Evolutionary conservation across 805 yeast genomes (phyloP).

Genomic region (Teunomyces barrocoloradensis): DNA sequence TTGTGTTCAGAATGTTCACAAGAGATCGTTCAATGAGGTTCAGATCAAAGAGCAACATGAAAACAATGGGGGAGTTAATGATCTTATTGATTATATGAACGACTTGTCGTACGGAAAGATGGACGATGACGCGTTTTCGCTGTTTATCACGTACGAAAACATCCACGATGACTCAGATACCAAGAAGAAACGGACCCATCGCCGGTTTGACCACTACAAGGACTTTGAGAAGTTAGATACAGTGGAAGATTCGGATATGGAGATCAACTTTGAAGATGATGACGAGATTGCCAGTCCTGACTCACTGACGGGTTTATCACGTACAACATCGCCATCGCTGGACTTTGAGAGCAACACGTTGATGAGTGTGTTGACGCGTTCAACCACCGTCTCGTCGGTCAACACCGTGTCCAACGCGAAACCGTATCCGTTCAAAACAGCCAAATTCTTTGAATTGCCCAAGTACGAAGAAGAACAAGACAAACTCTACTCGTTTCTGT

Average conservation of each 20-base stretch:
- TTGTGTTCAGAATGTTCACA: constrained; percentile 9
- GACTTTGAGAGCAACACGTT: constrained; percentile 31
- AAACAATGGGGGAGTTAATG: constrained; percentile 20
- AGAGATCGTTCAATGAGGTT: constrained; percentile 21
- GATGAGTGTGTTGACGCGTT: constrained; percentile 40
- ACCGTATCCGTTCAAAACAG: constrained; percentile 13
- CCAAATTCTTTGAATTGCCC: constrained; percentile 34
- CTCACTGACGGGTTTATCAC: constrained; percentile 28
- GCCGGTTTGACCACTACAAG: constrained; percentile 12
- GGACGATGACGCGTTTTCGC: background rate
- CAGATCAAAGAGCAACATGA: constrained; percentile 15
- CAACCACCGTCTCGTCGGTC: constrained; percentile 36
- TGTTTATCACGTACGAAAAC: constrained; percentile 8
- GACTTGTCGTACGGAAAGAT: constrained; percentile 20
- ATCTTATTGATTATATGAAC: constrained; percentile 27
- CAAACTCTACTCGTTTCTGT: constrained; percentile 15
- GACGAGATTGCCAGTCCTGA: constrained; percentile 15
- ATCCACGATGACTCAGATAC: constrained; percentile 3
- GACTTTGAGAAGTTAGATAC: constrained; percentile 15
- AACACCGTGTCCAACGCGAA: constrained; percentile 9
- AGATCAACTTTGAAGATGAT: constrained; percentile 28
- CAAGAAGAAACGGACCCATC: constrained; percentile 9
- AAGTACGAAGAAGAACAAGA: constrained; percentile 19
- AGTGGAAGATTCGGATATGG: constrained; percentile 14
- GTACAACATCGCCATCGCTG: constrained; percentile 38